Base-by-base conservation (phyloP, 2,329 filamentous ascomycete species). In the Fusarium tuaranense region DNA sequence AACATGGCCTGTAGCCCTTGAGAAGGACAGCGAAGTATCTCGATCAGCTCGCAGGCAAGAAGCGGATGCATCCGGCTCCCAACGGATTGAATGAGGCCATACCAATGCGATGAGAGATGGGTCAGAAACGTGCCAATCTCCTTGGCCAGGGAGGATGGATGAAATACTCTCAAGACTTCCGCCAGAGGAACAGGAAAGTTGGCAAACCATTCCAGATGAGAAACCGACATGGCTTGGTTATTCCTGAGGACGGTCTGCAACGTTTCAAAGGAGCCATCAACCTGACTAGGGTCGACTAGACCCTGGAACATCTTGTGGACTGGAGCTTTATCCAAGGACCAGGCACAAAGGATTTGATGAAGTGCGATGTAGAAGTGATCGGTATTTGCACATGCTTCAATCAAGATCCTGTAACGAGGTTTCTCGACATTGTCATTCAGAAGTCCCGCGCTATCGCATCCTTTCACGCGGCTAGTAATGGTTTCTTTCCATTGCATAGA, bases 351-450 rank as follows among this genome's bases (percentile, higher is more conserved):
- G 2, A 92, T 69, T 78, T 94, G 92, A 78, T 94, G 92, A 14
- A 93, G 79, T 7, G 87, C 84, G 60, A 95, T 75, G 78, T 92
- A 95, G 78, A 93, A 90, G 57, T 84, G 71, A 79, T 95, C 93
- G 6, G 86, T 80, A 0, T 79, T 76, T 2, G 71, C 51, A 72
- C 90, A 92, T 2, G 93, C 92, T 27, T 89, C 83, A 30, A 73
- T 78, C 14, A 95, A 82, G 9, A 93, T 84, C n/a, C 80, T 73
- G 38, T 90, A 83, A 34, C 92, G 86, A 27, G 83, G 83, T 53
- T 79, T 76, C 69, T 89, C 89, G 3, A 87, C 76, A 44, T 60
- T 59, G n/a, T 73, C 72, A 64, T 80, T 80, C 22, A 80, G 72
- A 34, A 27, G 60, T 22, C 65, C 69, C 25, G 55, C 46, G 22